These are phyloP conservation scores for Stephania cephalantha DNA, from an alignment of 164 flowering plant species.

Conservation along the genomic window DNA sequence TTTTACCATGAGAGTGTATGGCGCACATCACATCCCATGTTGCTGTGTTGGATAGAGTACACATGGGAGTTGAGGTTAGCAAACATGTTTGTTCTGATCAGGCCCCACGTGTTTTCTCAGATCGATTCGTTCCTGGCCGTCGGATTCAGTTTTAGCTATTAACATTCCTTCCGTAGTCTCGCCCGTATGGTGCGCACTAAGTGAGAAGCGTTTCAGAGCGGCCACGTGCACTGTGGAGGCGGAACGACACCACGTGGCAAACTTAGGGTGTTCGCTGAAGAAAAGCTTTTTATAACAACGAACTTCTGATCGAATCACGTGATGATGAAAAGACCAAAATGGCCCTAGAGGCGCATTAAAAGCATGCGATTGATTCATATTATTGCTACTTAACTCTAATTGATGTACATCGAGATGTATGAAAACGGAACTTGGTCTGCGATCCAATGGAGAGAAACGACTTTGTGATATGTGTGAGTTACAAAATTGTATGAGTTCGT, in stretches of 20 bases:
- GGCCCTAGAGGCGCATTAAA: background rate
- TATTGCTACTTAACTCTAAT: no score
- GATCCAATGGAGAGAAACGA: no score
- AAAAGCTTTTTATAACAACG: background rate
- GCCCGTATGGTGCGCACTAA: no score
- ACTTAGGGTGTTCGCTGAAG: background rate
- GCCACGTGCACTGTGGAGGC: background rate
- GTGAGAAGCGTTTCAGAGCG: no score
- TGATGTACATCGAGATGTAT: no score
- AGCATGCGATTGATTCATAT: no score
- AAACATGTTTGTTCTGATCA: background rate
- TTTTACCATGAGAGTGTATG: no score
- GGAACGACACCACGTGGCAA: background rate
- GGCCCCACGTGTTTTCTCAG: background rate
- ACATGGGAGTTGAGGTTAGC: background rate
- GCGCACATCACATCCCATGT: background rate
- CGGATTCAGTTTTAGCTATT: background rate
- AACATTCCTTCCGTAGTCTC: background rate
- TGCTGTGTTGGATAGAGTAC: background rate
- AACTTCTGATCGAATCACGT: background rate
- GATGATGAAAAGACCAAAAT: background rate
- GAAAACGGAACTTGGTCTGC: no score
- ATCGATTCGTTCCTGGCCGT: background rate
- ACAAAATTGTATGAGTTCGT: no score
- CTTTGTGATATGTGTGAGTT: no score